Evolutionary conservation across 345 rosid species (phyloP).

Genomic region (Atalantia buxifolia): DNA sequence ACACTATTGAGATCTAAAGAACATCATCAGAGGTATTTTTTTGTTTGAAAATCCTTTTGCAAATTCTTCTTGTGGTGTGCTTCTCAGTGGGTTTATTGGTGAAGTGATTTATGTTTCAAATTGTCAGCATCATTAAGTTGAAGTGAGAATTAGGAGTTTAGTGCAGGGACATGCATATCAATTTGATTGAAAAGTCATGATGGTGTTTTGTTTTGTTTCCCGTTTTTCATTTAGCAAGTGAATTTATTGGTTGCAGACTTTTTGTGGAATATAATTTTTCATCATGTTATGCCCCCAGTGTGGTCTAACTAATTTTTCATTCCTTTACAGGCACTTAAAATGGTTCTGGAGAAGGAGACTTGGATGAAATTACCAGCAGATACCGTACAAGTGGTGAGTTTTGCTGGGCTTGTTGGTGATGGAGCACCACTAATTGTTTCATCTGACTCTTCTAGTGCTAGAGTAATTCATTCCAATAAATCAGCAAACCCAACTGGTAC

Average conservation of each 20-base stretch:
- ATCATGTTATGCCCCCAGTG: background rate
- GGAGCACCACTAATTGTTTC: constrained; percentile 82
- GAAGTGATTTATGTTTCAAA: background rate
- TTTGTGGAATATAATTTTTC: background rate
- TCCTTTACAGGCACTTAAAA: constrained; percentile 76
- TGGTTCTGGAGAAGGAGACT: constrained; percentile 97
- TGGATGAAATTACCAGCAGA: constrained; percentile 81
- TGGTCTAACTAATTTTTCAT: background rate
- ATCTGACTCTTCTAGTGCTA: constrained; percentile 42
- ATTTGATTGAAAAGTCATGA: background rate
- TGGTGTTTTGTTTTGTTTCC: background rate
- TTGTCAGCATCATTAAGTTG: background rate
- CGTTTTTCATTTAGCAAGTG: background rate
- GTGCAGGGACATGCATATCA: background rate
- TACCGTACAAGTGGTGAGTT: constrained; percentile 63
- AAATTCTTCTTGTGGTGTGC: background rate
- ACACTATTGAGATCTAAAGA: background rate
- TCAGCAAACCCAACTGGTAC: constrained; percentile 34
- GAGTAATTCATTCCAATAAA: constrained; percentile 45
- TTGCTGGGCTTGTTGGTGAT: constrained; percentile 95
- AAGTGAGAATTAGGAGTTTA: background rate
- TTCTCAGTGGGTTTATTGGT: background rate
- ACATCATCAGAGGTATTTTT: background rate
- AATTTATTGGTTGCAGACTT: constrained; percentile 1
- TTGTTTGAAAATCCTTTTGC: background rate